These are phyloP conservation scores for Naematelia encephala DNA, from an alignment of 768 basidiomycete genomes.

Conservation along the genomic window DNA sequence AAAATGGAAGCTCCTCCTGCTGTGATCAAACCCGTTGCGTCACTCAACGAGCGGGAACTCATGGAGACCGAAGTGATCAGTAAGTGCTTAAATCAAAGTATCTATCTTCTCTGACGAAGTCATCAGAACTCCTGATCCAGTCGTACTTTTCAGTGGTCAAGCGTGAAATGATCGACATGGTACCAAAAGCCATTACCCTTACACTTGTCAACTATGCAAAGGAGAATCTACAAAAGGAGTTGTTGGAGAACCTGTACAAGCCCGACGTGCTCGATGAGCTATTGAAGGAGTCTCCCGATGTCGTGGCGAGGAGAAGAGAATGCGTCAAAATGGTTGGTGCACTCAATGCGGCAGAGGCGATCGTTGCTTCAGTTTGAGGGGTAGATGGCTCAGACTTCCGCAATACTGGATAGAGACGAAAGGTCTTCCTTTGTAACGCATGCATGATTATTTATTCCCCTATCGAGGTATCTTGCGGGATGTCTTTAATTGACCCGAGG, in stretches of 20 bases:
- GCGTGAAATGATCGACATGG: conserved; percentile 96
- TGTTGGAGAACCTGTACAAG: conserved; percentile 94
- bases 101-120: background rate
- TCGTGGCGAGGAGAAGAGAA: conserved; percentile 66
- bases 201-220: conserved; percentile 91
- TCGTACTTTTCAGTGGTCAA: conserved; percentile 99
- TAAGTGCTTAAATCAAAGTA: too few species aligned
- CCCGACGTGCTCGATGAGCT: conserved; percentile 92
- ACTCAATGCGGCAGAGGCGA: conserved; percentile 87
- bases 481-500: too few species aligned
- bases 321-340: conserved; percentile 88
- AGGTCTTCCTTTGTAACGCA: background rate
- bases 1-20: conserved; percentile 70
- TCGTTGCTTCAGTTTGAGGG: conserved; percentile 42
- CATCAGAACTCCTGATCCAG: conserved; percentile 82
- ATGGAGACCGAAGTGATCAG: conserved; percentile 99
- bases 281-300: conserved; percentile 63
- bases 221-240: conserved; percentile 88
- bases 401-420: background rate
- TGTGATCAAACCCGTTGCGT: conserved; percentile 82
- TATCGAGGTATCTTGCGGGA: too few species aligned
- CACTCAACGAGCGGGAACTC: conserved; percentile 87
- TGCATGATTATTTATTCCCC: background rate
- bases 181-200: conserved; percentile 88
- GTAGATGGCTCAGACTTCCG: background rate